Evolutionary conservation across 2,329 filamentous ascomycete species (phyloP).

Genomic region (Xylariaceae sp.): DNA sequence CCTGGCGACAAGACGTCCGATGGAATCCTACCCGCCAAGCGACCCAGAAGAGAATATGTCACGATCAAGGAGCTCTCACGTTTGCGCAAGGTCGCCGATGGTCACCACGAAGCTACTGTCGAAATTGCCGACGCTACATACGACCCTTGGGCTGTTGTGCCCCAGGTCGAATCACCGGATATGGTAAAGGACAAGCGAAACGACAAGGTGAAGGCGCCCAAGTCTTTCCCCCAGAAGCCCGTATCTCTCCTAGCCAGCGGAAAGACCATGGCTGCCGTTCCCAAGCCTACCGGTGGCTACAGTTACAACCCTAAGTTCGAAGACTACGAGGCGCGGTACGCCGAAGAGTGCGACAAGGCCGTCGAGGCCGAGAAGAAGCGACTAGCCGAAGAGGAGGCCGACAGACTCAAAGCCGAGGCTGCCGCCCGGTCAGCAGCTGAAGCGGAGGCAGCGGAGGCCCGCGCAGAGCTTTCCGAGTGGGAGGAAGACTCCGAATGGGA

Average conservation of each 20-base stretch:
- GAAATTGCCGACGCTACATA: slow-evolving; percentile 59
- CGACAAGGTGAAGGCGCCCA: slow-evolving; percentile 62
- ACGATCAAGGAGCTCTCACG: slow-evolving; percentile 77
- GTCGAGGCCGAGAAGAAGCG: slow-evolving; percentile 74
- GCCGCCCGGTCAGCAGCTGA: slow-evolving; percentile 65
- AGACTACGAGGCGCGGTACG: slow-evolving; percentile 75
- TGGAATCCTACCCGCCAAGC: slow-evolving; percentile 69
- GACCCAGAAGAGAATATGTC: slow-evolving; percentile 71
- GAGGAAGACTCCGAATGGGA: slow-evolving; percentile 93
- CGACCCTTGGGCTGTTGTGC: slow-evolving; percentile 68
- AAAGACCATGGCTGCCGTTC: slow-evolving; percentile 71
- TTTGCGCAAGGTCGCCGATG: slow-evolving; percentile 73
- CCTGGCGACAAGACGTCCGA: slow-evolving; percentile 63
- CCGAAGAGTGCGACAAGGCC: slow-evolving; percentile 70
- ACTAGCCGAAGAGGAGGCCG: slow-evolving; percentile 60
- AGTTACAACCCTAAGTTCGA: slow-evolving; percentile 89
- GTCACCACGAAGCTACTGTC: slow-evolving; percentile 53
- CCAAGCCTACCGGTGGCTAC: slow-evolving; percentile 72
- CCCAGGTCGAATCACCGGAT: slow-evolving; percentile 29
- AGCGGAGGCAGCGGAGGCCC: slow-evolving; percentile 67
- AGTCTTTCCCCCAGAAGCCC: slow-evolving; percentile 69
- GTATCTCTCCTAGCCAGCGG: slow-evolving; percentile 79
- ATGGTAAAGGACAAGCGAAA: slow-evolving; percentile 35
- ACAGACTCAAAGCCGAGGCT: slow-evolving; percentile 62
- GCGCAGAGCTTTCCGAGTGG: slow-evolving; percentile 61